phyloP scores from a whole-genome alignment of 768 basidiomycete genomes.

The Serendipita sp. region DNA sequence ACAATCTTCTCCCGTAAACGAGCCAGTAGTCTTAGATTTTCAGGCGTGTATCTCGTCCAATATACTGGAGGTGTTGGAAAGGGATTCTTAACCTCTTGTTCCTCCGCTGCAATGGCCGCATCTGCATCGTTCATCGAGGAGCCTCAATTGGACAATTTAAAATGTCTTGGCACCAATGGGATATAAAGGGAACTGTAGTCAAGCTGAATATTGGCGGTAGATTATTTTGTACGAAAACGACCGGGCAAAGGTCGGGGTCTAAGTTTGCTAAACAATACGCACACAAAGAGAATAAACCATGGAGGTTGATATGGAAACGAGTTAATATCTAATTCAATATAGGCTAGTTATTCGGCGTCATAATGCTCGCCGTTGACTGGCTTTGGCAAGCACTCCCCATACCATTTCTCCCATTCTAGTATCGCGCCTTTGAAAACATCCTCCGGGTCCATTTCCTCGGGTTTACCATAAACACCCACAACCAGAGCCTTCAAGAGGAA shows the following conservation, averaged over 20 bases:
- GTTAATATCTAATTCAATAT: background rate
- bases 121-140: background rate
- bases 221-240: no score
- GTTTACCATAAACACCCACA: conserved; percentile 53
- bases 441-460: conserved; percentile 7
- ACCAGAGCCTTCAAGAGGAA: conserved; percentile 52
- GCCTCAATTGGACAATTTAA: background rate
- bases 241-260: background rate
- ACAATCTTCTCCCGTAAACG: background rate
- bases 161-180: no score
- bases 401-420: conserved; percentile 10
- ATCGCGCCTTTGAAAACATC: background rate
- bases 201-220: no score
- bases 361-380: background rate
- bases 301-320: background rate
- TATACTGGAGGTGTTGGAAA: background rate
- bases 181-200: no score
- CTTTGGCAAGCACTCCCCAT: conserved; percentile 3
- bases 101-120: background rate
- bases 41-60: background rate
- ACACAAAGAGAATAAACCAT: background rate
- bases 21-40: background rate
- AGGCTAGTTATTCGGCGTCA: background rate
- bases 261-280: background rate
- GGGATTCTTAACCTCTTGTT: background rate